These are phyloP conservation scores for Fraxinus anomala DNA, from an alignment of 257 asterid genomes.

Conservation along the genomic window DNA sequence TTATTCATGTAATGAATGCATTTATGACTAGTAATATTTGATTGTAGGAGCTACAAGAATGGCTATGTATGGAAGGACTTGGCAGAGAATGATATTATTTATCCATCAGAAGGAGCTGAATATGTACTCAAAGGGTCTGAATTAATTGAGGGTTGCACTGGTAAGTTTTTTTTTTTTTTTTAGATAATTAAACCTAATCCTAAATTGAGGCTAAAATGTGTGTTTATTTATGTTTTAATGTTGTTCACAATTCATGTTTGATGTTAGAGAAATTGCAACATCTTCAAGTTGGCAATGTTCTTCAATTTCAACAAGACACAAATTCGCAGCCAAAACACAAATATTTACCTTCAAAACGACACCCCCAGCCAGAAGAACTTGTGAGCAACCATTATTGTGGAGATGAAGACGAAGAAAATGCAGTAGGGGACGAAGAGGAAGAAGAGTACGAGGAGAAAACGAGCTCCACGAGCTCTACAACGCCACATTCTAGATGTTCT, in stretches of 20 bases:
- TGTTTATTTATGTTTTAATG: not conserved
- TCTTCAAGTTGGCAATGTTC: slow-evolving; percentile 33
- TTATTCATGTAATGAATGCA: not conserved
- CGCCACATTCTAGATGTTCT: slow-evolving; percentile 45
- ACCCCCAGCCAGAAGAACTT: slow-evolving; percentile 30
- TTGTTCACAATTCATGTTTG: not conserved
- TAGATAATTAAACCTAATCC: not conserved
- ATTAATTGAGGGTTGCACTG: slow-evolving; percentile 47
- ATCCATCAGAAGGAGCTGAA: slow-evolving; percentile 81
- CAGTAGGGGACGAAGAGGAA: slow-evolving; percentile 22
- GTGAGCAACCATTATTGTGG: slow-evolving; percentile 14
- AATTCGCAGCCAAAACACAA: slow-evolving; percentile 42
- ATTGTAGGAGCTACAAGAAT: slow-evolving; percentile 77
- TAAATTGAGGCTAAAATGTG: not conserved
- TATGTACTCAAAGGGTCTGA: slow-evolving; percentile 88
- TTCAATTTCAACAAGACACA: slow-evolving; percentile 17
- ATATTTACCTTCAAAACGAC: slow-evolving; percentile 28
- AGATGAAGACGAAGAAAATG: slow-evolving; percentile 22
- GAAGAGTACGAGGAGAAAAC: slow-evolving; percentile 44
- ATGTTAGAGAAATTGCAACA: slow-evolving; percentile 50
- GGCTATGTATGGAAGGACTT: slow-evolving; percentile 95
- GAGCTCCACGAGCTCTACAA: slow-evolving; percentile 26
- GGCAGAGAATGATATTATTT: slow-evolving; percentile 61
- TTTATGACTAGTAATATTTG: not conserved
- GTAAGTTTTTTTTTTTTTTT: slow-evolving; percentile 2